Conservation (phyloP, 306 rosid genomes). For the Gynostemma pentaphyllum region DNA sequence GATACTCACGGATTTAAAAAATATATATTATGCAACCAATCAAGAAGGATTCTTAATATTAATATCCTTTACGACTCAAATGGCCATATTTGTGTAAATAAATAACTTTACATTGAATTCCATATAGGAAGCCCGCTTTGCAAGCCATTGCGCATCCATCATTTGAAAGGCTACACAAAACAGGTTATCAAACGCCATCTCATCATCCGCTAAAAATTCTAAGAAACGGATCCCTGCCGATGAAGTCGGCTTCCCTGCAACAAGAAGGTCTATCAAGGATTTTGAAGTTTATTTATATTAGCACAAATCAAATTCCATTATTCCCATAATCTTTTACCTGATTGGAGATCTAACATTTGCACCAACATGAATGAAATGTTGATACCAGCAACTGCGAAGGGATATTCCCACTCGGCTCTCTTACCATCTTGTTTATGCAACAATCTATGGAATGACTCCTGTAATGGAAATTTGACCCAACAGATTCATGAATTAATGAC, state of each 20-base stretch:
- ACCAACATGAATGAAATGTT: conserved; percentile 79
- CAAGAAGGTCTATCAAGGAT: not conserved
- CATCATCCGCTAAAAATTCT: conserved; percentile 59
- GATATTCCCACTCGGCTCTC: conserved; percentile 98
- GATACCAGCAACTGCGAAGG: conserved; percentile 93
- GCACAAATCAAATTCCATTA: not conserved
- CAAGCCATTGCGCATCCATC: conserved; percentile 99
- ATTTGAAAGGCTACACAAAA: conserved; percentile 72
- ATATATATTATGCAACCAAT: not conserved
- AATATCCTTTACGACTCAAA: not conserved
- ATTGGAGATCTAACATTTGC: conserved; percentile 79
- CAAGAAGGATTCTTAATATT: not conserved
- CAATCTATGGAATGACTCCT: conserved; percentile 79
- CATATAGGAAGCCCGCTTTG: conserved; percentile 88
- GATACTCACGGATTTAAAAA: too few species aligned
- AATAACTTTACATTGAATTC: conserved; percentile 63
- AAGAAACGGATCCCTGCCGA: conserved; percentile 50
- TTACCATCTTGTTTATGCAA: conserved; percentile 72
- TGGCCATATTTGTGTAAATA: not conserved
- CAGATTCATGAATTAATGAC: not conserved
- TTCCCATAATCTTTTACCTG: conserved; percentile 44
- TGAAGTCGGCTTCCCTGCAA: conserved; percentile 56
- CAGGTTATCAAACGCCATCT: conserved; percentile 77
- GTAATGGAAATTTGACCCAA: conserved; percentile 6
- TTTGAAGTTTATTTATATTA: not conserved